These are phyloP conservation scores for Graphium sp. DNA, from an alignment of 2,329 filamentous ascomycete genomes.

Conservation along the genomic window DNA sequence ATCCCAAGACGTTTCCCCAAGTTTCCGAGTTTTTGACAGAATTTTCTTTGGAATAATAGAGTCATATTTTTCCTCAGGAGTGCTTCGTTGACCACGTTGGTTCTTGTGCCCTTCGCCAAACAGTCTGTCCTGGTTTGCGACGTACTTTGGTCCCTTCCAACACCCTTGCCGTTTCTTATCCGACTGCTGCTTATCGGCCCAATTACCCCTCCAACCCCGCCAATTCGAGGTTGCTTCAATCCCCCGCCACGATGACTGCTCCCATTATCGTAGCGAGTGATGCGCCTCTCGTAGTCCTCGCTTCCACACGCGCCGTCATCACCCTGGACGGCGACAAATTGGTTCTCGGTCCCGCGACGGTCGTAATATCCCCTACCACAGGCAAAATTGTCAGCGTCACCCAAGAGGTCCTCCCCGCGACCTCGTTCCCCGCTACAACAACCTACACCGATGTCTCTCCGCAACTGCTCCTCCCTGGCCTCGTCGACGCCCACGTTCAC, in stretches of 20 bases:
- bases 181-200: constrained; percentile 2
- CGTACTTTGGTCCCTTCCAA: too few relatives aligned
- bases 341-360: constrained; percentile 61
- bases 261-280: constrained; percentile 9
- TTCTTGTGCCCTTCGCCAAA: too few relatives aligned
- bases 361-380: constrained; percentile 58
- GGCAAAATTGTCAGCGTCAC: constrained; percentile 74
- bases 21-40: too few relatives aligned
- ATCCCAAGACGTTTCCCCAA: too few relatives aligned
- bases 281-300: constrained; percentile 50
- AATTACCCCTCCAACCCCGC: constrained; percentile 2
- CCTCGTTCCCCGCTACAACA: constrained; percentile 55
- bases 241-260: constrained; percentile 13
- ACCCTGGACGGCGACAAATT: constrained; percentile 47
- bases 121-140: too few relatives aligned
- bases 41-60: too few relatives aligned
- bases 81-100: too few relatives aligned
- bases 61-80: too few relatives aligned
- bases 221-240: constrained; percentile 2
- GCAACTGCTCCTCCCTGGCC: constrained; percentile 68
- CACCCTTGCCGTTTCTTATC: not conserved
- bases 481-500: constrained; percentile 95
- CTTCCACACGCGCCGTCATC: constrained; percentile 70
- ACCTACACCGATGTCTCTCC: constrained; percentile 75
- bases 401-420: constrained; percentile 55